A percentile compares a stretch with the other conserved stretches of the same genome.
phyloP scores from a whole-genome alignment of 768 basidiomycete genomes.

The Coprinopsis marcescibilis region DNA sequence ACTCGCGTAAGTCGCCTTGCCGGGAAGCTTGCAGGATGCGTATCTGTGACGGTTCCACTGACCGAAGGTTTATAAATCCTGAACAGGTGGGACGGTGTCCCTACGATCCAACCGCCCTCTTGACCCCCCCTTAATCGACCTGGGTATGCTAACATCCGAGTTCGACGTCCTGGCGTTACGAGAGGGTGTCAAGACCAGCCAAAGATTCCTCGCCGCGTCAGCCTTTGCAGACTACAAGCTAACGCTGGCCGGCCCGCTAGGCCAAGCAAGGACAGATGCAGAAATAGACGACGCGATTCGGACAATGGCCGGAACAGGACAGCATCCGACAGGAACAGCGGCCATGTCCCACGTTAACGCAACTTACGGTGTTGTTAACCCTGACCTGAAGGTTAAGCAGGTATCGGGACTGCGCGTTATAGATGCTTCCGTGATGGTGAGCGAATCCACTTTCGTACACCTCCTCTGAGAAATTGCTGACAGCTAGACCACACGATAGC shows the following conservation, averaged over 20 bases:
- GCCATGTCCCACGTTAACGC: slow-evolving; percentile 25
- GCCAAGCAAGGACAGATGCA: not conserved
- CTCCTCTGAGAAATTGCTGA: not conserved
- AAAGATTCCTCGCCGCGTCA: slow-evolving; percentile 15
- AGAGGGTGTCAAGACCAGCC: slow-evolving; percentile 15
- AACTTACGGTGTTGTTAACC: slow-evolving; percentile 29
- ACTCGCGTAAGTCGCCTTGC: slow-evolving; percentile 5
- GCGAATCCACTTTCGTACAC: slow-evolving; percentile 7
- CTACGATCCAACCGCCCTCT: slow-evolving; percentile 14
- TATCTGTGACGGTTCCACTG: not conserved
- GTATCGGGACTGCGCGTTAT: slow-evolving; percentile 30
- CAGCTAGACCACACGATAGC: not conserved
- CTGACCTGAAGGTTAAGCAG: slow-evolving; percentile 31
- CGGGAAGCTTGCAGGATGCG: no score
- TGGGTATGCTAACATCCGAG: slow-evolving; percentile 15
- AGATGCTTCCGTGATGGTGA: slow-evolving; percentile 31
- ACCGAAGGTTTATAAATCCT: not conserved
- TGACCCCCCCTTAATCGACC: slow-evolving; percentile 21
- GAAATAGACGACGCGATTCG: slow-evolving; percentile 4
- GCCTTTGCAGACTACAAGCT: slow-evolving; percentile 17
- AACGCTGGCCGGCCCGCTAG: slow-evolving; percentile 7
- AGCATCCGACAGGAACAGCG: slow-evolving; percentile 22
- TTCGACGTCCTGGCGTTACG: slow-evolving; percentile 20
- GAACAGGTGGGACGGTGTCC: not conserved
- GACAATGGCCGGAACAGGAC: not conserved